Evolutionary conservation across 306 rosid species (phyloP).

Genomic region (Lathyrus tuberosus): DNA sequence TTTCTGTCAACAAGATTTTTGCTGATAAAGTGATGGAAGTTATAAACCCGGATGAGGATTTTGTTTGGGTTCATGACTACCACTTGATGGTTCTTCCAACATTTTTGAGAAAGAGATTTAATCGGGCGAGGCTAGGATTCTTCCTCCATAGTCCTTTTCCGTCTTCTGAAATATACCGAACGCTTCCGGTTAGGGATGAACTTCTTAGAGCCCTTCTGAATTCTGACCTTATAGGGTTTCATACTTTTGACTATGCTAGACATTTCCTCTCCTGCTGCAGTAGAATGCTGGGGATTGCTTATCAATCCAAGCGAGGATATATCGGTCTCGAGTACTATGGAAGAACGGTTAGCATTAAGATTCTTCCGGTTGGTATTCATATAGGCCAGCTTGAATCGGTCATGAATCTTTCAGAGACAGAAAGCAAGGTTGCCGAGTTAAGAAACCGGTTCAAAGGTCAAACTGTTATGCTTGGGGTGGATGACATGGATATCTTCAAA

Average conservation of each 20-base stretch:
- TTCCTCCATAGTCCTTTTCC: slow-evolving; percentile 54
- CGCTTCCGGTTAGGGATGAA: slow-evolving; percentile 89
- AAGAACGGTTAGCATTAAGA: slow-evolving; percentile 64
- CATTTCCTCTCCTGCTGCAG: slow-evolving; percentile 91
- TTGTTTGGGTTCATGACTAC: slow-evolving; percentile 91
- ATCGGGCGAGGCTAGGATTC: slow-evolving; percentile 50
- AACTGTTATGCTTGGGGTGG: slow-evolving; percentile 82
- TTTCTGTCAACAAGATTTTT: slow-evolving; percentile 90
- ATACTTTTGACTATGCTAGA: slow-evolving; percentile 91
- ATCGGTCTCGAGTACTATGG: slow-evolving; percentile 92
- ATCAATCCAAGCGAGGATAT: slow-evolving; percentile 89
- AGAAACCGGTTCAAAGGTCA: slow-evolving; percentile 59
- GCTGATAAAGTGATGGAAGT: slow-evolving; percentile 94
- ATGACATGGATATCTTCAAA: slow-evolving; percentile 64
- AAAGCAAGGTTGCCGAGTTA: slow-evolving; percentile 66
- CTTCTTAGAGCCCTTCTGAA: slow-evolving; percentile 85
- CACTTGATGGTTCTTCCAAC: slow-evolving; percentile 93
- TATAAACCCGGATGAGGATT: slow-evolving; percentile 59
- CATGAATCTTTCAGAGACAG: slow-evolving; percentile 68
- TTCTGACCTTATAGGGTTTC: slow-evolving; percentile 87
- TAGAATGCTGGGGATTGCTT: slow-evolving; percentile 83
- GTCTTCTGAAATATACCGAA: slow-evolving; percentile 63
- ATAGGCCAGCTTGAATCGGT: slow-evolving; percentile 75
- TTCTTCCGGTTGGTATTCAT: slow-evolving; percentile 81
- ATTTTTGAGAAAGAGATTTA: slow-evolving; percentile 67